These are phyloP conservation scores for Phytophthora tentaculata DNA, from an alignment of 352 stramenopile species.

Conservation along the genomic window DNA sequence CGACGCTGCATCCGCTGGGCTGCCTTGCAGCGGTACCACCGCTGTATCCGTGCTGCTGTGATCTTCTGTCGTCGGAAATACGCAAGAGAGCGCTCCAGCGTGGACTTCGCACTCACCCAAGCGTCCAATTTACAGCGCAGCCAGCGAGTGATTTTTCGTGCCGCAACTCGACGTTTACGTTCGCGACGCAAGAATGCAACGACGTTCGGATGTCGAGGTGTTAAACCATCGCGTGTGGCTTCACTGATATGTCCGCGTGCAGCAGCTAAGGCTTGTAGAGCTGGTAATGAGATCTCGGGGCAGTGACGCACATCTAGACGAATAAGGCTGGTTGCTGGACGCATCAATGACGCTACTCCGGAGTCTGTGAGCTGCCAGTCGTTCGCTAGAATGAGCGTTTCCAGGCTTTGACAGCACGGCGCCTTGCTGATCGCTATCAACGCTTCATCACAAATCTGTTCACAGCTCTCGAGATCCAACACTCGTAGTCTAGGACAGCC, in stretches of 20 bases:
- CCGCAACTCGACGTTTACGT: conserved; percentile 35
- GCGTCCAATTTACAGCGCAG: conserved; percentile 35
- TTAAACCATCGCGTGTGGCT: conserved; percentile 47
- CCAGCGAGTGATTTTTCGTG: conserved; percentile 55
- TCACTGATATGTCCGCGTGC: conserved; percentile 44
- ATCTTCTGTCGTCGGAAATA: conserved; percentile 53
- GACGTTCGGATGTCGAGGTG: conserved; percentile 57
- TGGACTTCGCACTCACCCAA: conserved; percentile 41
- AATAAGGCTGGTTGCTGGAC: conserved; percentile 37
- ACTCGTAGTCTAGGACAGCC: conserved; percentile 42
- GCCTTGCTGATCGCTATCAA: conserved; percentile 39
- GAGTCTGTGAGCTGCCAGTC: conserved; percentile 78
- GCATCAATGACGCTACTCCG: conserved; percentile 38
- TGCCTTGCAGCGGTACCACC: conserved; percentile 47
- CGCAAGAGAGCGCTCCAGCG: conserved; percentile 52
- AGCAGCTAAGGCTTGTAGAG: conserved; percentile 45
- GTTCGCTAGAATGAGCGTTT: conserved; percentile 66
- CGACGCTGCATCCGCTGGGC: conserved; percentile 26
- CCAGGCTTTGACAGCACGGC: conserved; percentile 43
- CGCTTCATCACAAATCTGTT: conserved; percentile 62
- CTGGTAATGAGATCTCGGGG: conserved; percentile 58
- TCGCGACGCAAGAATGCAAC: conserved; percentile 51
- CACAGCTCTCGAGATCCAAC: conserved; percentile 78
- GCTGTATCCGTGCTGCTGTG: conserved; percentile 57
- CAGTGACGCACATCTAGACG: conserved; percentile 68